A percentile compares a stretch with the other conserved stretches of the same genome.
These are phyloP conservation scores for Lodderomyces theae DNA, from an alignment of 1,139 yeast species.

Conservation along the genomic window DNA sequence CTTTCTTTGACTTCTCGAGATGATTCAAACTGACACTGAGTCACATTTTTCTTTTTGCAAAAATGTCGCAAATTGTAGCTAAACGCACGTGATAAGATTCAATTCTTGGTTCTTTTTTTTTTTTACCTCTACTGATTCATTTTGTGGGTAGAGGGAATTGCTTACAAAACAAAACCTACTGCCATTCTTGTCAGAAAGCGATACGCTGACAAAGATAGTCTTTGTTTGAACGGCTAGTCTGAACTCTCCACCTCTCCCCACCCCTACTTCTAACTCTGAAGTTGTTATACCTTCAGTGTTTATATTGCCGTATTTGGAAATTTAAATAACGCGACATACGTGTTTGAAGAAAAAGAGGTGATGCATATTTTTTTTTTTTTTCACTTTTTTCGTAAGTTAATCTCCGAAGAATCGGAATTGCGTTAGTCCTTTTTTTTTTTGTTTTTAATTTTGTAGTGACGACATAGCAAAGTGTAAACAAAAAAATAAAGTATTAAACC, in stretches of 20 bases:
- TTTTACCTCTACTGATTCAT: neutral
- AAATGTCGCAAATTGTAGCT: neutral
- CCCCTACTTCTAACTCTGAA: no score
- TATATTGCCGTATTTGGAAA: neutral
- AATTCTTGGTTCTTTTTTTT: neutral
- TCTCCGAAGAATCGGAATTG: conserved; percentile 1
- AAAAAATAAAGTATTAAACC: neutral
- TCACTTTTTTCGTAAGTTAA: neutral
- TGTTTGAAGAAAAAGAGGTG: neutral
- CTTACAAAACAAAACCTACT: no score
- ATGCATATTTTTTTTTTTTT: neutral
- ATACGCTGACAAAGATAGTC: no score
- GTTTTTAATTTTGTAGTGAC: no score
- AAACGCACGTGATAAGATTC: conserved; percentile 1
- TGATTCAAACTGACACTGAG: neutral
- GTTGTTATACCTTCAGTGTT: neutral
- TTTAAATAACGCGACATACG: neutral
- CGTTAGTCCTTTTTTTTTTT: neutral
- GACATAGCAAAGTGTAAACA: neutral
- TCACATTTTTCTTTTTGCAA: neutral
- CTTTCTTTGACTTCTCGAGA: neutral
- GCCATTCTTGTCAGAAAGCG: no score
- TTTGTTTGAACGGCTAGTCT: no score
- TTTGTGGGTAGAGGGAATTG: no score
- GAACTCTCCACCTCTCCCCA: no score